These are phyloP conservation scores for Acmispon strigosus DNA, from an alignment of 306 rosid genomes.

Conservation along the genomic window DNA sequence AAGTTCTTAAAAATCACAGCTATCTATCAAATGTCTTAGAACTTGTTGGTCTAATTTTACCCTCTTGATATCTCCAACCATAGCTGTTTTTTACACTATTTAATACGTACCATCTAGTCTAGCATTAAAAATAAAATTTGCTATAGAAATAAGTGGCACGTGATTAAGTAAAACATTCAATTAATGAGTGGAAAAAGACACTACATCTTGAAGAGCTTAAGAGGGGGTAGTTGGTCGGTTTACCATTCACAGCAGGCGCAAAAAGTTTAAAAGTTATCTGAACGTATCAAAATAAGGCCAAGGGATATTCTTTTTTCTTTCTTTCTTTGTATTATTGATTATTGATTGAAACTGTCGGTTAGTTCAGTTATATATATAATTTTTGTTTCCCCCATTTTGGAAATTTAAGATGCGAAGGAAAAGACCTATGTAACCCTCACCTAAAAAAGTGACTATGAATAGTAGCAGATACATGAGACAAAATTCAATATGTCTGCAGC, in stretches of 20 bases:
- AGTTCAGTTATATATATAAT: neutral
- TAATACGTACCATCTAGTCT: neutral
- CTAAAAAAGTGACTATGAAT: neutral
- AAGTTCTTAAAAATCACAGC: too few relatives aligned
- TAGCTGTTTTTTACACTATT: neutral
- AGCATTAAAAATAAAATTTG: neutral
- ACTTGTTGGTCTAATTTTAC: too few relatives aligned
- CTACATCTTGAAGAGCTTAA: neutral
- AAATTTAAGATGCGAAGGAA: neutral
- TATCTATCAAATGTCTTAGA: too few relatives aligned
- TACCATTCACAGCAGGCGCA: neutral
- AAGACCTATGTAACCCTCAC: neutral
- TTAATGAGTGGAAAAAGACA: neutral
- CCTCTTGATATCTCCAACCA: neutral
- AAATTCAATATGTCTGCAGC: constrained; percentile 9
- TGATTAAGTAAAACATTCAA: neutral
- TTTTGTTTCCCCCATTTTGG: neutral
- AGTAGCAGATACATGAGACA: constrained; percentile 18
- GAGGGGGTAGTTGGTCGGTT: constrained; percentile 23
- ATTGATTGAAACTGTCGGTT: neutral
- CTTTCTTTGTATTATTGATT: neutral
- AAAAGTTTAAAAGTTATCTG: neutral
- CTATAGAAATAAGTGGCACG: neutral
- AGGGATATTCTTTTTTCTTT: neutral
- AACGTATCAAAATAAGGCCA: neutral